Conservation (phyloP, 2,329 filamentous ascomycete genomes). For the Escovopsis sp. region DNA sequence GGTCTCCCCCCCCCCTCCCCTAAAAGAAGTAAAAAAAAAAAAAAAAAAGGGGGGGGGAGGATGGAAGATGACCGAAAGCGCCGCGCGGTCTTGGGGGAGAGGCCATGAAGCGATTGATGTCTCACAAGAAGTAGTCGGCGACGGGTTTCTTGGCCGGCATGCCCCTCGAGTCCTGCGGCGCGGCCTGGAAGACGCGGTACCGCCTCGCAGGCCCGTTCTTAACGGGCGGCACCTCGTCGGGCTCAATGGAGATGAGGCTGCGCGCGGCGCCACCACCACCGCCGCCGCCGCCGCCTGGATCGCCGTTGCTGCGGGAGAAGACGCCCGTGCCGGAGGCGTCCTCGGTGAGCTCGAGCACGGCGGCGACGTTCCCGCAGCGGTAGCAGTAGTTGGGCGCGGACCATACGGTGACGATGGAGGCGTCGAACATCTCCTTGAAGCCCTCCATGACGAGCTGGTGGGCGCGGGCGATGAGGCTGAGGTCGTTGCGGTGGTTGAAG, state of each 20-base stretch:
- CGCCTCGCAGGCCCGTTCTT: constrained; percentile 65
- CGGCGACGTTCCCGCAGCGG: constrained; percentile 87
- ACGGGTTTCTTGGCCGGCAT: constrained; percentile 99
- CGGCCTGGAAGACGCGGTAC: constrained; percentile 92
- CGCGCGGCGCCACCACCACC: constrained; percentile 38
- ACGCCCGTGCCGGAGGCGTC: constrained; percentile 62
- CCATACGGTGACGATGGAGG: constrained; percentile 96
- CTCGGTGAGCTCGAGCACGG: constrained; percentile 83
- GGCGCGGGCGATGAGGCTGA: constrained; percentile 81
- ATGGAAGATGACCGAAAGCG: not conserved
- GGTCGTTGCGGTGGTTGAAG: constrained; percentile 89
- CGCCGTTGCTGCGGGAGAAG: constrained; percentile 58
- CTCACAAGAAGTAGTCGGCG: constrained; percentile 83
- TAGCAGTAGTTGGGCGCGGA: constrained; percentile 96
- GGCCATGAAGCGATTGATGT: not conserved
- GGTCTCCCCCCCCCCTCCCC: no score
- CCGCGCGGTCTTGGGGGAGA: not conserved
- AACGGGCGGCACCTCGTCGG: constrained; percentile 19
- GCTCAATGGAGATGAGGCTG: constrained; percentile 32
- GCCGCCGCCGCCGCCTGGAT: constrained; percentile 43
- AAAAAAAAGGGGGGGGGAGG: not conserved
- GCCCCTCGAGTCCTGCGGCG: constrained; percentile 85
- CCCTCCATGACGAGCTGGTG: constrained; percentile 99
- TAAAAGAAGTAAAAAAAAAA: no score
- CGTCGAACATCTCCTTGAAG: constrained; percentile 98